phyloP scores from a whole-genome alignment of 805 yeast genomes.

The Candida morakotiae region DNA sequence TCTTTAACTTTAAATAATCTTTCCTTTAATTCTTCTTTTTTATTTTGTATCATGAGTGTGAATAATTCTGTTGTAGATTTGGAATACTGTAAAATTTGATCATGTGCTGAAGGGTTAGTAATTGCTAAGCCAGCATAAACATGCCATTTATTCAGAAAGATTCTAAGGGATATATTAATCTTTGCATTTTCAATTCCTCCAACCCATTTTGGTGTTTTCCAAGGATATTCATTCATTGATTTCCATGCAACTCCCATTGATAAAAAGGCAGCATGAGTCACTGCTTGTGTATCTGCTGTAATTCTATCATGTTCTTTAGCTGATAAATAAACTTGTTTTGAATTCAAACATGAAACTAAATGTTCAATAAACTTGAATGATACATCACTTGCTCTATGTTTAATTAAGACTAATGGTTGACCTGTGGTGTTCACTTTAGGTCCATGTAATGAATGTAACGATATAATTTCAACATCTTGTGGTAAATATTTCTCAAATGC shows the following conservation, averaged over 20 bases:
- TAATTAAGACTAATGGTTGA: conserved; percentile 86
- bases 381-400: conserved; percentile 60
- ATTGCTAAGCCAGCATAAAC: conserved; percentile 97
- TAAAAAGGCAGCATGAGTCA: conserved; percentile 94
- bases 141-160: conserved; percentile 94
- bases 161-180: conserved; percentile 86
- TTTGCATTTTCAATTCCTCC: conserved; percentile 97
- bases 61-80: conserved; percentile 78
- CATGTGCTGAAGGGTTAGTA: conserved; percentile 91
- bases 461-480: conserved; percentile 72
- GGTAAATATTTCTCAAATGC: conserved; percentile 82
- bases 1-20: conserved; percentile 66
- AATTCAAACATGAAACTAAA: conserved; percentile 67
- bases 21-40: conserved; percentile 50
- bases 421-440: conserved; percentile 86
- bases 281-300: conserved; percentile 98
- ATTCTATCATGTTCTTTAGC: conserved; percentile 92
- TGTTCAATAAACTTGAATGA: conserved; percentile 58
- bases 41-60: conserved; percentile 74
- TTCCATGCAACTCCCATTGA: conserved; percentile 98
- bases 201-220: conserved; percentile 81
- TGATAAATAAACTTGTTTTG: conserved; percentile 70
- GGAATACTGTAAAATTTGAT: conserved; percentile 86
- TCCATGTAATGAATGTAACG: conserved; percentile 92
- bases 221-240: conserved; percentile 77